phyloP scores from a whole-genome alignment of 306 rosid species.

The Begonia masoniana region DNA sequence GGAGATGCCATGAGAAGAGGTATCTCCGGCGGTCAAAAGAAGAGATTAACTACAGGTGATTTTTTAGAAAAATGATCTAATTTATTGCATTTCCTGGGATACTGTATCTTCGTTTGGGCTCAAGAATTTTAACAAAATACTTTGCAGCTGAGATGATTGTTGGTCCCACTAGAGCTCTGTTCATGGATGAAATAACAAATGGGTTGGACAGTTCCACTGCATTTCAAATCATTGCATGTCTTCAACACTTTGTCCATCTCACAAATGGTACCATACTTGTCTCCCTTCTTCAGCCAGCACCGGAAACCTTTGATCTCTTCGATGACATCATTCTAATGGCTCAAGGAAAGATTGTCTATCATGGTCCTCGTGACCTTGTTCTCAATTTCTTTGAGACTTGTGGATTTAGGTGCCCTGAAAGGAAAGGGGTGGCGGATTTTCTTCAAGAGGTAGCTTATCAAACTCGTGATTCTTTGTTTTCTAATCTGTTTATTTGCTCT shows the following conservation, averaged over 20 bases:
- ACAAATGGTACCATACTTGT: conserved; percentile 22
- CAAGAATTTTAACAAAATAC: not conserved
- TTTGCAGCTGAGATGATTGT: conserved; percentile 32
- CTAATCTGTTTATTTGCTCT: not conserved
- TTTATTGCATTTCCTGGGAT: too few species aligned
- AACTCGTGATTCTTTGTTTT: not conserved
- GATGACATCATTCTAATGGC: conserved; percentile 35
- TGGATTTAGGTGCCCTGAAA: conserved; percentile 36
- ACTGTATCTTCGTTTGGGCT: not conserved
- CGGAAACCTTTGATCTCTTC: conserved; percentile 35
- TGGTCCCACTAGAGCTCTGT: conserved; percentile 26
- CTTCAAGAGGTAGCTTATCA: conserved; percentile 20
- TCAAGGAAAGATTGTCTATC: conserved; percentile 29
- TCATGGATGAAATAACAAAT: conserved; percentile 41
- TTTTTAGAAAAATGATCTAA: too few species aligned
- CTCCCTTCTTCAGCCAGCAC: conserved; percentile 50
- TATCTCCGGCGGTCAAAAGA: conserved; percentile 35
- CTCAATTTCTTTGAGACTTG: conserved; percentile 28
- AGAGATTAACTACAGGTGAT: conserved; percentile 36
- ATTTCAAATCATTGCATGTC: conserved; percentile 24
- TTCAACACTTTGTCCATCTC: conserved; percentile 24
- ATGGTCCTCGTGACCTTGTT: conserved; percentile 33
- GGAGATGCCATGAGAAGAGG: conserved; percentile 42
- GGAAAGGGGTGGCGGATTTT: conserved; percentile 38
- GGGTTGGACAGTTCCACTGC: conserved; percentile 39